Evolutionary conservation across 2,329 filamentous ascomycete genomes (phyloP), one percentile per base, ranked within the genome.

Genomic region (Myriosclerotinia duriaeana): DNA sequence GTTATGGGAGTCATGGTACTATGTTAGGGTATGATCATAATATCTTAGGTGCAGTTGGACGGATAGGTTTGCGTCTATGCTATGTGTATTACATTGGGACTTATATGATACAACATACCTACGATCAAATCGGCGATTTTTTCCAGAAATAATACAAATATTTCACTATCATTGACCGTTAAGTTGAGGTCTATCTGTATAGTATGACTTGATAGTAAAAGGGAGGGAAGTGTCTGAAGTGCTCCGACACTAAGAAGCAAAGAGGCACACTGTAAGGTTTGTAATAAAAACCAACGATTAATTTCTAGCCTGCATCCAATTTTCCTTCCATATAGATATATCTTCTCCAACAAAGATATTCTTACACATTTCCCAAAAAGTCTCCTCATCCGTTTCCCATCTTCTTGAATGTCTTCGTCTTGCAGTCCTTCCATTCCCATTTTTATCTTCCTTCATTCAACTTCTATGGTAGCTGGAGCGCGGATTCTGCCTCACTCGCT

Each of bases 61-160:
- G 53, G 3, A 55, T n/a, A n/a, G 34, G 34, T 40, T 38, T 26
- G 22, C 2, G 30, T 61, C 44, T 50, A 20, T 7, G 26, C 50
- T 50, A 30, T 50, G 26, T 50, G 44, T 40, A 12, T 20, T 48
- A 7, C n/a, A 36, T 22, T 61, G 9, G 14, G 46, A 30, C 5
- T 50, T 50, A 38, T 61, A 50, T 34, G 44, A 22, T 50, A 61
- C 34, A 38, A 20, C 15, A 52, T 61, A 61, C n/a, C n/a, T 61
- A 52, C 40, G 38, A 22, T 50, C 30, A 20, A 44, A 40, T 20
- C n/a, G 34, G 11, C 14, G 5, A 36, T 26, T 38, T 26, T 5
- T 38, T 30, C 2, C 20, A 46, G 14, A 60, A 34, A 9, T 5
- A 50, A 59, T 50, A 48, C 30, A 36, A 46, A 11, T 50, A 38